A percentile compares a stretch with the other conserved stretches of the same genome.
Conservation (phyloP, 352 stramenopile genomes). For the Phytophthora kernoviae region DNA sequence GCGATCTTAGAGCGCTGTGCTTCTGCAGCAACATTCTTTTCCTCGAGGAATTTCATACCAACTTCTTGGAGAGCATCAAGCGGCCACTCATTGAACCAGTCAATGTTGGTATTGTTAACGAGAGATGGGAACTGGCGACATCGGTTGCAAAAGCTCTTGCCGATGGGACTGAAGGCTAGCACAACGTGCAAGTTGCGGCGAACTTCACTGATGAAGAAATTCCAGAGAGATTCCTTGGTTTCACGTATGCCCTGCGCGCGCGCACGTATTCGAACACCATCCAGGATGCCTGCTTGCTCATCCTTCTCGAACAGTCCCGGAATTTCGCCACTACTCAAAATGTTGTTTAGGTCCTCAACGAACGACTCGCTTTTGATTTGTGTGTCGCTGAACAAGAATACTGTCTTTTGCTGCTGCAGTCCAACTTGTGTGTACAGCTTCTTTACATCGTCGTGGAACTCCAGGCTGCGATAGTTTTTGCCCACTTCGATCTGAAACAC, state of each 20-base stretch:
- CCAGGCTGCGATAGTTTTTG: conserved; percentile 92
- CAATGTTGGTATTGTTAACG: conserved; percentile 95
- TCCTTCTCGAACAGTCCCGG: conserved; percentile 93
- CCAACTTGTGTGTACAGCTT: conserved; percentile 85
- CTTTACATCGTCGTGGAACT: conserved; percentile 95
- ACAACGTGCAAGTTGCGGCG: conserved; percentile 92
- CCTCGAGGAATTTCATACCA: conserved; percentile 92
- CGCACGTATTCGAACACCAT: conserved; percentile 75
- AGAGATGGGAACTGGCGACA: conserved; percentile 92
- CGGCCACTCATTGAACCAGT: conserved; percentile 94
- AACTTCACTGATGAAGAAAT: conserved; percentile 93
- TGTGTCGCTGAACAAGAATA: conserved; percentile 94
- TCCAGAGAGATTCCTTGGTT: conserved; percentile 90
- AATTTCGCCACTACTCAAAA: conserved; percentile 92
- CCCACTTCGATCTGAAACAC: conserved; percentile 94
- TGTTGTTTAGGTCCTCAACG: conserved; percentile 94
- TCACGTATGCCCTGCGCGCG: conserved; percentile 83
- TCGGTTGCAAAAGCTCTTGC: conserved; percentile 83
- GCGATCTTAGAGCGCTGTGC: conserved; percentile 84
- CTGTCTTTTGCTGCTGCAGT: conserved; percentile 81
- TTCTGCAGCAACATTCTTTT: conserved; percentile 82
- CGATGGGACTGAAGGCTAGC: conserved; percentile 93
- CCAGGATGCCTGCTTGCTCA: conserved; percentile 84
- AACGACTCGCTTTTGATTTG: conserved; percentile 95
- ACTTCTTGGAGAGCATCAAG: conserved; percentile 92